These are phyloP conservation scores for Lindgomyces ingoldianus DNA, from an alignment of 495 filamentous ascomycete genomes.

Conservation along the genomic window DNA sequence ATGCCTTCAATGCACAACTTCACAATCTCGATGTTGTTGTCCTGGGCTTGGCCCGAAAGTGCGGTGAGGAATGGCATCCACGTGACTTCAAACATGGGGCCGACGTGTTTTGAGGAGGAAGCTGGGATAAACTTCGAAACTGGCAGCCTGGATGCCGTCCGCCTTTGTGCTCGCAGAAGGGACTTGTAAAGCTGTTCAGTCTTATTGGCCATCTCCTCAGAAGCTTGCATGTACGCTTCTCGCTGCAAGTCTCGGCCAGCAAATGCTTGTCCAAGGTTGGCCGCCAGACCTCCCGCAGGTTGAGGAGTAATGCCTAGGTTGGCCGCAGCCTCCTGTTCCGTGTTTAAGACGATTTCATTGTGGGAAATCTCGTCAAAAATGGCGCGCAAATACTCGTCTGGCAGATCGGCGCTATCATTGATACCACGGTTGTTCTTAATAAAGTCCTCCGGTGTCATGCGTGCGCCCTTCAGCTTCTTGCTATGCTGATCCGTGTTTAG, in stretches of 20 bases:
- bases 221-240: slow-evolving; percentile 90
- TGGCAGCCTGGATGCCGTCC: slow-evolving; percentile 66
- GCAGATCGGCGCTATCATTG: slow-evolving; percentile 92
- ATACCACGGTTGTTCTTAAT: slow-evolving; percentile 99
- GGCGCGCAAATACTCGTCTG: slow-evolving; percentile 82
- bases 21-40: slow-evolving; percentile 88
- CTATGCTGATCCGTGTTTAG: slow-evolving; percentile 80
- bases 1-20: slow-evolving; percentile 91
- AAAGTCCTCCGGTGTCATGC: slow-evolving; percentile 96
- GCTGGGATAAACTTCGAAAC: slow-evolving; percentile 83
- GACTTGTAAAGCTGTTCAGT: slow-evolving; percentile 89
- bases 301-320: slow-evolving; percentile 63
- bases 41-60: slow-evolving; percentile 85
- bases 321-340: slow-evolving; percentile 83
- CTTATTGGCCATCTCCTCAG: slow-evolving; percentile 89
- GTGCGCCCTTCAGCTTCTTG: slow-evolving; percentile 69
- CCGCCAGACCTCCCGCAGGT: slow-evolving; percentile 70
- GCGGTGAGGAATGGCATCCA: slow-evolving; percentile 99
- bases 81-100: slow-evolving; percentile 97
- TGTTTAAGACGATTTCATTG: slow-evolving; percentile 93
- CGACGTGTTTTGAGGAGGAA: slow-evolving; percentile 88
- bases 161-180: slow-evolving; percentile 80
- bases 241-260: slow-evolving; percentile 89
- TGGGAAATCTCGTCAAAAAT: slow-evolving; percentile 90
- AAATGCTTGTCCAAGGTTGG: slow-evolving; percentile 84